A percentile compares a stretch with the other conserved stretches of the same genome.
Evolutionary conservation across 2,329 filamentous ascomycete genomes (phyloP).

Genomic region (Stachybotrys elegans): DNA sequence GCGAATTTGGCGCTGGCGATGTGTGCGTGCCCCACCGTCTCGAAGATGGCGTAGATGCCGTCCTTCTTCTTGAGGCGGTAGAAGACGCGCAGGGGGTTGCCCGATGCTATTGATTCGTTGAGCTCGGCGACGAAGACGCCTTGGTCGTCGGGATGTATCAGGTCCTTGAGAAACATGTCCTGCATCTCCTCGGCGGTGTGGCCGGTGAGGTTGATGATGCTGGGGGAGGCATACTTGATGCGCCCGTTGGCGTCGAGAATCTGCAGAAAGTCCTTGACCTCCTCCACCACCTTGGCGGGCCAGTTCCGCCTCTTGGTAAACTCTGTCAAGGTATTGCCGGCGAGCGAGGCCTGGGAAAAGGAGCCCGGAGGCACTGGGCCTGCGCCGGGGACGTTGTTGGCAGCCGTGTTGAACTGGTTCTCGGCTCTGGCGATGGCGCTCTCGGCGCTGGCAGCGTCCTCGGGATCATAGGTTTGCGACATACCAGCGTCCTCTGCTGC

Average conservation of each 20-base stretch:
- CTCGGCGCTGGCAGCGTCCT: conserved; percentile 17
- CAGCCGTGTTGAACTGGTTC: conserved; percentile 27
- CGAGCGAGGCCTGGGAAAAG: conserved; percentile 26
- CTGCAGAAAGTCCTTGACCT: conserved; percentile 82
- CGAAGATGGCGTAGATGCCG: conserved; percentile 72
- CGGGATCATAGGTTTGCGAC: conserved; percentile 13
- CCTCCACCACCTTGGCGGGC: conserved; percentile 84
- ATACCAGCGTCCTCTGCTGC: conserved; percentile 22
- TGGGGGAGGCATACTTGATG: conserved; percentile 82
- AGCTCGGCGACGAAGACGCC: conserved; percentile 81
- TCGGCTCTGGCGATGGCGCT: conserved; percentile 25
- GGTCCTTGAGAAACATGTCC: conserved; percentile 72
- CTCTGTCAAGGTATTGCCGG: conserved; percentile 46
- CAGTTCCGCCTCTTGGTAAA: conserved; percentile 65
- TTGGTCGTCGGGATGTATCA: conserved; percentile 81
- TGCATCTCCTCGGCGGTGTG: conserved; percentile 66
- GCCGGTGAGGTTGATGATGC: conserved; percentile 68
- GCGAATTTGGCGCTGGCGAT: conserved; percentile 64
- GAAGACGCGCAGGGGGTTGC: conserved; percentile 76
- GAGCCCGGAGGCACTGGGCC: conserved; percentile 35
- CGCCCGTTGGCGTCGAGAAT: conserved; percentile 81
- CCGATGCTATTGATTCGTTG: conserved; percentile 80
- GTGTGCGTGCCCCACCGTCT: conserved; percentile 89
- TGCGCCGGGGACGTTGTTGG: conserved; percentile 34
- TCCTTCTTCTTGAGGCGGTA: conserved; percentile 77